Base-by-base conservation (phyloP, 768 basidiomycete species). In the Imleria badia region DNA sequence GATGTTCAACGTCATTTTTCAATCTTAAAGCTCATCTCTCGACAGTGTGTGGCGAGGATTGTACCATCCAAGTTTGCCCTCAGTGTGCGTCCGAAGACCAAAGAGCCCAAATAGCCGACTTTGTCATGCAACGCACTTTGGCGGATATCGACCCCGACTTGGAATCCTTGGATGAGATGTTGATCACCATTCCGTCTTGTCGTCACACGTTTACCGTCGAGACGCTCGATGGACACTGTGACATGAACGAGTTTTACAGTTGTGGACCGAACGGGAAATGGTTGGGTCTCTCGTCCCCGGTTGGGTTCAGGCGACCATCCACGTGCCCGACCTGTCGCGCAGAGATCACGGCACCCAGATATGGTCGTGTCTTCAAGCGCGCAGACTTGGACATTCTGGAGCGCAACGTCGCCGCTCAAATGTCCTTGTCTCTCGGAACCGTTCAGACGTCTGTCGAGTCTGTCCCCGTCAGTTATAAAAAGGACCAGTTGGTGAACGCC, bases 171-270 rank as follows among this genome's bases (percentile, higher is more conserved):
- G 80, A 82, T 54, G 79, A 83, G 35, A 65, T 81, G 12, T 60
- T 84, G 47, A 84, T 89, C 61, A 85, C 85, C 2, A 74, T 87
- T 39, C 81, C 81, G 0, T 70, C 70, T 17, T 89, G 88, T 62
- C 58, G 77, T 0, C 88, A 90, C 65, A 68, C 78, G 3, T 88
- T 90, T 65, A 89, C 88, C 0, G 79, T 87, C 15, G 86, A 86
- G 64, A 85, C 85, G 0, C 73, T 90, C 19, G 87, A 90, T 58
- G 87, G 85, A 0, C 71, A 76, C 40, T 82, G 80, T 57, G 62
- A 70, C 14, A 73, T 89, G 67, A 43, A 47, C 0, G 75, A 79
- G 5, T 85, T 78, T 60, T 89, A 89, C 63, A 58, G 52, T 1
- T 62, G 66, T 46, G 48, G 61, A 1, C 14, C 7, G 2, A 60